phyloP scores from a whole-genome alignment of 192 early-diverging fungal genomes.

The Pilaira anomala region DNA sequence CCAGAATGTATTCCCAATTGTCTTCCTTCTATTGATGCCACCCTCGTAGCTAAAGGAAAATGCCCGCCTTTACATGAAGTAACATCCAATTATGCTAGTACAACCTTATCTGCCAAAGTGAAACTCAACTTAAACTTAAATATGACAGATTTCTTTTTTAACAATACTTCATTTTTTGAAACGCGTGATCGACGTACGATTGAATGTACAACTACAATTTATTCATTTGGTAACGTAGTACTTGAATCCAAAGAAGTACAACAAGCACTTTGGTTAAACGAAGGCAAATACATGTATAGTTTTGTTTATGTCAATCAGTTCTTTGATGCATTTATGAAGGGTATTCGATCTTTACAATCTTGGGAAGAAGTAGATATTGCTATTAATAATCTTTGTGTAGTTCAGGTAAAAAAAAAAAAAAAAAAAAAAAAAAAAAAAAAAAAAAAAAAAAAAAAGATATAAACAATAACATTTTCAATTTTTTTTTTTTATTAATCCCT shows the following conservation, averaged over 20 bases:
- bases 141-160: constrained; percentile 39
- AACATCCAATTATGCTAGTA: constrained; percentile 6
- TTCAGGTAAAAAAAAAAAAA: constrained; percentile 37
- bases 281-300: constrained; percentile 39
- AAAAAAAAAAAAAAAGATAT: too few relatives aligned
- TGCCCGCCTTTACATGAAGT: constrained; percentile 23
- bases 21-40: constrained; percentile 16
- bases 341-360: constrained; percentile 38
- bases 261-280: constrained; percentile 37
- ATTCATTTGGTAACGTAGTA: constrained; percentile 47
- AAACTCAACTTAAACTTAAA: constrained; percentile 44
- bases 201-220: constrained; percentile 44
- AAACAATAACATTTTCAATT: not conserved
- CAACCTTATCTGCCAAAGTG: constrained; percentile 26
- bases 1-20: constrained; percentile 29
- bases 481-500: not conserved
- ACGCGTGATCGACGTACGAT: constrained; percentile 40
- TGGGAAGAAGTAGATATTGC: constrained; percentile 52
- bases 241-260: constrained; percentile 46
- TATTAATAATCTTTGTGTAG: constrained; percentile 44
- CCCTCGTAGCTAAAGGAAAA: constrained; percentile 22
- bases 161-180: constrained; percentile 44
- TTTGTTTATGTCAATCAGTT: constrained; percentile 55
- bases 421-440: too few relatives aligned
- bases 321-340: constrained; percentile 51